Conservation (phyloP, 1,284 basidiomycete species). For the Pholiota adiposa region DNA sequence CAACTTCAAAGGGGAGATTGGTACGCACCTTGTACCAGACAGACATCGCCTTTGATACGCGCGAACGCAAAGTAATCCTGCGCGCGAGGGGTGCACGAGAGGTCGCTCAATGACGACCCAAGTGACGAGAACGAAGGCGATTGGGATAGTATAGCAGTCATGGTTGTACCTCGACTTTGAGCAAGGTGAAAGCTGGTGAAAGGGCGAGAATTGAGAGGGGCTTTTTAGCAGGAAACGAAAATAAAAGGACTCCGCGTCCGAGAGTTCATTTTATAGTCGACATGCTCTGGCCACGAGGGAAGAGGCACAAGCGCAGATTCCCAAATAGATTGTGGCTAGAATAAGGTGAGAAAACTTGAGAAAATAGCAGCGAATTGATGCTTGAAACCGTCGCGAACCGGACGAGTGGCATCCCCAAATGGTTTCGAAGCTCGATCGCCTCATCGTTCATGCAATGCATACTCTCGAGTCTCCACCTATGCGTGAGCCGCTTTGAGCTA, state of each 20-base stretch:
- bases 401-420: conserved; percentile 6
- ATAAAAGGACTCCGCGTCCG: background rate
- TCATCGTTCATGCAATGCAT: background rate
- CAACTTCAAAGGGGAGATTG: background rate
- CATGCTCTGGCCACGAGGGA: conserved; percentile 42
- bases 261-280: conserved; percentile 30
- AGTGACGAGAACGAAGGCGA: conserved; percentile 12
- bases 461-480: background rate
- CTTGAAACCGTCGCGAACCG: conserved; percentile 1
- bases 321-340: conserved; percentile 16
- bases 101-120: conserved; percentile 1
- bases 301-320: conserved; percentile 25
- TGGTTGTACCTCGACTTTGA: conserved; percentile 8
- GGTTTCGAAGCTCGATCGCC: background rate
- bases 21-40: conserved; percentile 51
- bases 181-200: background rate
- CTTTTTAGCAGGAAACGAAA: background rate
- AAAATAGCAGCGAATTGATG: background rate
- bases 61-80: conserved; percentile 52
- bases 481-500: background rate
- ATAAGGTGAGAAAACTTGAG: conserved; percentile 19
- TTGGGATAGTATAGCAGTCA: conserved; percentile 6
- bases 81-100: conserved; percentile 12
- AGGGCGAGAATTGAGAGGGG: conserved; percentile 3
- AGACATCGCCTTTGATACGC: conserved; percentile 45